Evolutionary conservation across 495 filamentous ascomycete species (phyloP).

Genomic region (Daldinia vernicosa): DNA sequence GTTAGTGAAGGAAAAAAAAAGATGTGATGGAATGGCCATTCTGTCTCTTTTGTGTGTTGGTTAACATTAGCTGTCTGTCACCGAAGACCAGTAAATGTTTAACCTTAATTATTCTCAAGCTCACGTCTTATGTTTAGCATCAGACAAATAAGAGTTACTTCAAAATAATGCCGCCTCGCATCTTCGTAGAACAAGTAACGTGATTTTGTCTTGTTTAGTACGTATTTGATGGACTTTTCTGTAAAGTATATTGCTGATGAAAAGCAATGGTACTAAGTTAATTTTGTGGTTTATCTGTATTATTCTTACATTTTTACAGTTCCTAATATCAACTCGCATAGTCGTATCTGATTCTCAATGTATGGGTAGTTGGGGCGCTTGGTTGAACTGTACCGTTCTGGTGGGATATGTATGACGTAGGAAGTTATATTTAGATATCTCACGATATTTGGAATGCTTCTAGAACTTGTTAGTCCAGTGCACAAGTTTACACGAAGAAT

Average conservation of each 20-base stretch:
- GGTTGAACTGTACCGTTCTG: neutral
- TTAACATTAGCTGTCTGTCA: conserved; percentile 4
- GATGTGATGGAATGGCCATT: conserved; percentile 31
- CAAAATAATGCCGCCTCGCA: neutral
- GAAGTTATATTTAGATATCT: conserved; percentile 1
- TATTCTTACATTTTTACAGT: neutral
- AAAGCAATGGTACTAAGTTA: neutral
- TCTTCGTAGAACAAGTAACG: neutral
- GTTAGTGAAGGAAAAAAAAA: conserved; percentile 22
- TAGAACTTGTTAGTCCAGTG: neutral
- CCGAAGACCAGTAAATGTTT: conserved; percentile 9
- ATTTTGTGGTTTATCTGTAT: neutral
- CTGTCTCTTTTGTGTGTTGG: conserved; percentile 36
- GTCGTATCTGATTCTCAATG: no score
- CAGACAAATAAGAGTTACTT: conserved; percentile 29
- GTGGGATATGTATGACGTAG: neutral
- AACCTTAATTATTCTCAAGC: conserved; percentile 22
- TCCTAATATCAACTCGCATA: no score
- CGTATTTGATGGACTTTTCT: neutral
- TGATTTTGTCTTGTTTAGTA: neutral
- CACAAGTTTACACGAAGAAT: no score
- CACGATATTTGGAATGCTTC: neutral
- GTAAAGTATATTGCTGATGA: neutral
- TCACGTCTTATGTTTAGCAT: conserved; percentile 11
- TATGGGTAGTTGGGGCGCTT: neutral